Evolutionary conservation across 2,329 filamentous ascomycete genomes (phyloP).

Genomic region (Colletotrichum tamarilloi): DNA sequence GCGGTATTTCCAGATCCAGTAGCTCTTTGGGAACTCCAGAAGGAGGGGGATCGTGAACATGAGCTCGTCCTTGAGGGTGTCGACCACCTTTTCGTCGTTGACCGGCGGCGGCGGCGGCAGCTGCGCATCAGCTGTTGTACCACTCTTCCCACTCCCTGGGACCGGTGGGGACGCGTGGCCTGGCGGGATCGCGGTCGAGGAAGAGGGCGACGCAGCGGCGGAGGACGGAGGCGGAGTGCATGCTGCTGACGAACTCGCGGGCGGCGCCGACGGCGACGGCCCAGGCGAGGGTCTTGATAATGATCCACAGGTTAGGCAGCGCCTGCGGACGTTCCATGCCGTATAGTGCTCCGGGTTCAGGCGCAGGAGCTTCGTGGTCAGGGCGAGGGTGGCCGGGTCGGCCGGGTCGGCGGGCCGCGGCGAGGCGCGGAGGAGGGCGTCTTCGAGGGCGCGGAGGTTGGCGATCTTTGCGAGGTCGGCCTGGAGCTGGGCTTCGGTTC

Average conservation of each 20-base stretch:
- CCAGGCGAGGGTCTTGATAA: constrained; percentile 65
- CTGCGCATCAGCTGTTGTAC: constrained; percentile 60
- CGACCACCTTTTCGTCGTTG: constrained; percentile 33
- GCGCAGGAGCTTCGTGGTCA: constrained; percentile 78
- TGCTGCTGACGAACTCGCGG: constrained; percentile 63
- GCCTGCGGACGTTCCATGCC: constrained; percentile 88
- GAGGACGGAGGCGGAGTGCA: constrained; percentile 71
- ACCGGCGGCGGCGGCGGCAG: constrained; percentile 38
- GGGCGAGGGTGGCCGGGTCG: constrained; percentile 68
- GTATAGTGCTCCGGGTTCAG: constrained; percentile 92
- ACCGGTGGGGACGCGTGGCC: constrained; percentile 56
- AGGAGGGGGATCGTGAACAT: constrained; percentile 86
- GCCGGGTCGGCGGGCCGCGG: constrained; percentile 35
- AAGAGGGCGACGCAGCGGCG: constrained; percentile 67
- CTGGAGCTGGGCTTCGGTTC: constrained; percentile 76
- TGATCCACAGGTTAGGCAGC: constrained; percentile 70
- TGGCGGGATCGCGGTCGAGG: constrained; percentile 62
- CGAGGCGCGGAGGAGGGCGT: constrained; percentile 17
- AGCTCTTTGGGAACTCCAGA: constrained; percentile 91
- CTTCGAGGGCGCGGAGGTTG: constrained; percentile 79
- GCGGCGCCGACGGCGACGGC: constrained; percentile 66
- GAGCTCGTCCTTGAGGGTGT: constrained; percentile 73
- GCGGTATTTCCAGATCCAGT: constrained; percentile 99
- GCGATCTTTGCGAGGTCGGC: constrained; percentile 81
- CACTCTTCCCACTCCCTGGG: constrained; percentile 58